Percentiles rank a stretch among this genome's conserved stretches.
These are phyloP conservation scores for Rhynchospora breviuscula DNA, from an alignment of 176 grass and related monocot genomes.

Conservation along the genomic window DNA sequence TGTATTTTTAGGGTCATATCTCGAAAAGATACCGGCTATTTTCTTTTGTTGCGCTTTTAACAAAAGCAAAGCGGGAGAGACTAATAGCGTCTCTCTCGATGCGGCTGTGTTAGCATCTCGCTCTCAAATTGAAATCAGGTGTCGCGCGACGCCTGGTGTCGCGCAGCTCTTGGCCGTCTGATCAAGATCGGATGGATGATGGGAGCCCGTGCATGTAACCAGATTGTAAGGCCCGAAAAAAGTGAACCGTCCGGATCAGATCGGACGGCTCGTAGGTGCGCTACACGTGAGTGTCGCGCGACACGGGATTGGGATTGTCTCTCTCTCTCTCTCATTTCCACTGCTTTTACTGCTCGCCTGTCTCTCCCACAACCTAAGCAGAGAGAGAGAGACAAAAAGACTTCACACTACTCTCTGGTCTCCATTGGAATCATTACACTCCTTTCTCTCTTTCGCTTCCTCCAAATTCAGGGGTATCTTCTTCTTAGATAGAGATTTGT, in stretches of 20 bases:
- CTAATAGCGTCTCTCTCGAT: constrained; percentile 25
- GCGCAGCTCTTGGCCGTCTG: too few species aligned
- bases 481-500: not conserved
- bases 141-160: too few species aligned
- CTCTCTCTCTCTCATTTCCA: constrained; percentile 17
- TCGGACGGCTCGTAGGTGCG: too few species aligned
- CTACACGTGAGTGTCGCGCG: too few species aligned
- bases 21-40: not conserved
- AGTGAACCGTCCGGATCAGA: too few species aligned
- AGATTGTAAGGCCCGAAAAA: too few species aligned
- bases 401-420: not conserved
- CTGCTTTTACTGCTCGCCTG: not conserved
- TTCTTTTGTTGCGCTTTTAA: not conserved
- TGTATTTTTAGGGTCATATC: not conserved
- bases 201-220: too few species aligned
- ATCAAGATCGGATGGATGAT: too few species aligned
- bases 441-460: not conserved
- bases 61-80: constrained; percentile 33
- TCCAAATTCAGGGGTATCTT: constrained; percentile 19
- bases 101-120: constrained; percentile 1
- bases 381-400: not conserved
- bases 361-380: constrained; percentile 11
- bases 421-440: constrained; percentile 18
- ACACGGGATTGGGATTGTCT: too few species aligned
- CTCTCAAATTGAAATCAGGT: too few species aligned